Base-by-base conservation (phyloP, 2,329 filamentous ascomycete species). In the Sporothrix variecibatus region DNA sequence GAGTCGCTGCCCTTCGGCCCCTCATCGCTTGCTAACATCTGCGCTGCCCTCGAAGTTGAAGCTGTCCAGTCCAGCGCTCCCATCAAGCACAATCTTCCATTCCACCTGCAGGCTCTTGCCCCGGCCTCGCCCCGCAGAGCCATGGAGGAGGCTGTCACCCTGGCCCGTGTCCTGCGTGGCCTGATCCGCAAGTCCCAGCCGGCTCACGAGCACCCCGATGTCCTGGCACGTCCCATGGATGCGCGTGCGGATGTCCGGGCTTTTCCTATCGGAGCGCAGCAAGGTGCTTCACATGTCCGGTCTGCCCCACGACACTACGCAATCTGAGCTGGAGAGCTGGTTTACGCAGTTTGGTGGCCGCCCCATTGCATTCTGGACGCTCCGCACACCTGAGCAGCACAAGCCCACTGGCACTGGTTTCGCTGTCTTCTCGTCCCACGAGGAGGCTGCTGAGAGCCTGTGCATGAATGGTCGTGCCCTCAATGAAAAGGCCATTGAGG, bases 321-420 rank as follows among this genome's bases (percentile, higher is more conserved):
- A 99, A 85, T 98, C 95, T 3, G 96, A 99, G 85, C 89, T 99
- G 31, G 96, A 99, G 86, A 98, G 95, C 85, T 99, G 96, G 96
- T 99, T 98, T 82, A 99, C 96, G 40, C 96, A 99, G 83, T 99
- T 97, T 81, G 96, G 96, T 77, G 96, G 96, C 69, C 93, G 96
- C 60, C 96, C 96, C 40, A 99, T 99, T 84, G 96, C 96, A 26
- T 99, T 99, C 85, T 99, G 96, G 96, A 99, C 96, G 23, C 88
- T 99, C 70, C 93, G 95, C 76, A 99, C 96, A 17, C 96, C 96
- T 2, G 96, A 99, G 84, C 96, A 98, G 85, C 96, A 98, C 85
- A 99, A 99, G 87, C 96, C 96, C n/a, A 99, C 96, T 11, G 96
- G 96, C 60, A 97, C 95, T 72, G 96, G 96, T 72, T 99, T 99